These are phyloP conservation scores for Phytophthora nicotianae DNA, from an alignment of 352 stramenopile genomes.

Conservation along the genomic window DNA sequence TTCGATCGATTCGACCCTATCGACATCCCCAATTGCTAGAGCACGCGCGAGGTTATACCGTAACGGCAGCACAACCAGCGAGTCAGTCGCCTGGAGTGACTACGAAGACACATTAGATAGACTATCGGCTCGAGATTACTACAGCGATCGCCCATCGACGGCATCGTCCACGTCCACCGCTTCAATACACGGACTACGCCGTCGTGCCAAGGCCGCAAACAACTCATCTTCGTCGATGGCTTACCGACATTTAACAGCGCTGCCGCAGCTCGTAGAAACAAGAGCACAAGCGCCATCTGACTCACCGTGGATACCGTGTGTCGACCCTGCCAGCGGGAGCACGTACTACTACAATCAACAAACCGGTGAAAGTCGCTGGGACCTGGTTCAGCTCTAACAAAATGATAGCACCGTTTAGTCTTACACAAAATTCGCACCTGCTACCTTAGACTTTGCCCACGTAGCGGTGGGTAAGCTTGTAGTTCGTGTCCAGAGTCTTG, in stretches of 20 bases:
- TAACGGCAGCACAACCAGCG: conserved; percentile 43
- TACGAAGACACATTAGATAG: conserved; percentile 34
- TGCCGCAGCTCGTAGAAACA: conserved; percentile 10
- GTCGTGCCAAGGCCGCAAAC: conserved; percentile 13
- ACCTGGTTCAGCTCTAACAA: conserved; percentile 30
- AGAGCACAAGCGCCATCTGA: conserved; percentile 12
- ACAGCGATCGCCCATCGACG: conserved; percentile 34
- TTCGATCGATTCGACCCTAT: conserved; percentile 49
- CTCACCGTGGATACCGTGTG: conserved; percentile 60
- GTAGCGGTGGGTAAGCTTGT: conserved; percentile 89
- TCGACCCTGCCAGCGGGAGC: conserved; percentile 56
- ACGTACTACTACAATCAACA: conserved; percentile 79
- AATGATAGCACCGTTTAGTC: conserved; percentile 28
- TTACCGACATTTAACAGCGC: conserved; percentile 8
- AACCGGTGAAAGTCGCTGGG: conserved; percentile 78
- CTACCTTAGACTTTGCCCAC: conserved; percentile 79
- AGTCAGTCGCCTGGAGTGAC: conserved; percentile 36
- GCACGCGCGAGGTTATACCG: conserved; percentile 28
- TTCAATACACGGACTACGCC: conserved; percentile 31
- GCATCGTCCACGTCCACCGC: conserved; percentile 35
- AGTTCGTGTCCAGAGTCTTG: conserved; percentile 84
- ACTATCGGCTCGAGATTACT: conserved; percentile 31
- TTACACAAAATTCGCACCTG: conserved; percentile 33
- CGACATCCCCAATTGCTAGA: conserved; percentile 41
- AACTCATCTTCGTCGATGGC: conserved; percentile 17